A percentile compares a stretch with the other conserved stretches of the same genome.
These are phyloP conservation scores for Thamnidium elegans DNA, from an alignment of 192 early-diverging fungal species.

Conservation along the genomic window DNA sequence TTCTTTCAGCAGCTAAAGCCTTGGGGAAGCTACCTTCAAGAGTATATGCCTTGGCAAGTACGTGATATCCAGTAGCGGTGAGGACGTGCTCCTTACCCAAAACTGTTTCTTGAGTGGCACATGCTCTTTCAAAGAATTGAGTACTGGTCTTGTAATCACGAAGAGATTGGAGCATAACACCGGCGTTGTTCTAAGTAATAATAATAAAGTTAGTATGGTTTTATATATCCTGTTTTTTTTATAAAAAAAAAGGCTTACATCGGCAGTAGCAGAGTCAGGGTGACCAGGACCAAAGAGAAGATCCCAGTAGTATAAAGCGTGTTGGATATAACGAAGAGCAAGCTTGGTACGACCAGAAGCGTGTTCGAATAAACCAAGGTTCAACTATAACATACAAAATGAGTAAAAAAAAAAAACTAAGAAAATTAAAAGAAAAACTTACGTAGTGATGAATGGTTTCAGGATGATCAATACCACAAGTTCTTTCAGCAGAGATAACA, in stretches of 20 bases:
- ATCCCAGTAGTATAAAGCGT: constrained; percentile 80
- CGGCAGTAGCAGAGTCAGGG: constrained; percentile 83
- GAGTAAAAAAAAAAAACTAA: constrained; percentile 7
- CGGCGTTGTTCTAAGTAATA: constrained; percentile 57
- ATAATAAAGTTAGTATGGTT: neutral
- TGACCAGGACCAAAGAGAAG: constrained; percentile 73
- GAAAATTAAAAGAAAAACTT: constrained; percentile 20
- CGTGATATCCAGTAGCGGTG: constrained; percentile 69
- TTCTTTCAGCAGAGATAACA: constrained; percentile 81
- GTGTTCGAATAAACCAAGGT: constrained; percentile 90
- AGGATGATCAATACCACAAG: constrained; percentile 79
- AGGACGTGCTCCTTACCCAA: constrained; percentile 69
- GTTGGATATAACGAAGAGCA: constrained; percentile 77
- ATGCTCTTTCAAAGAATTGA: constrained; percentile 71
- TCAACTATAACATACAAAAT: constrained; percentile 48
- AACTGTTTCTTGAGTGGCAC: constrained; percentile 60
- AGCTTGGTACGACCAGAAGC: constrained; percentile 65
- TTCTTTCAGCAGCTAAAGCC: constrained; percentile 69
- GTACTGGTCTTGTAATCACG: constrained; percentile 57
- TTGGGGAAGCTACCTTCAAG: constrained; percentile 67
- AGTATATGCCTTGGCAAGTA: constrained; percentile 74
- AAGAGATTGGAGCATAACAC: constrained; percentile 71
- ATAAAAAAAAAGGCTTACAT: constrained; percentile 49
- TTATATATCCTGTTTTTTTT: constrained; percentile 25
- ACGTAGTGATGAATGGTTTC: constrained; percentile 89